phyloP scores from a whole-genome alignment of 176 grass and related monocot species.

The Poa pratensis region DNA sequence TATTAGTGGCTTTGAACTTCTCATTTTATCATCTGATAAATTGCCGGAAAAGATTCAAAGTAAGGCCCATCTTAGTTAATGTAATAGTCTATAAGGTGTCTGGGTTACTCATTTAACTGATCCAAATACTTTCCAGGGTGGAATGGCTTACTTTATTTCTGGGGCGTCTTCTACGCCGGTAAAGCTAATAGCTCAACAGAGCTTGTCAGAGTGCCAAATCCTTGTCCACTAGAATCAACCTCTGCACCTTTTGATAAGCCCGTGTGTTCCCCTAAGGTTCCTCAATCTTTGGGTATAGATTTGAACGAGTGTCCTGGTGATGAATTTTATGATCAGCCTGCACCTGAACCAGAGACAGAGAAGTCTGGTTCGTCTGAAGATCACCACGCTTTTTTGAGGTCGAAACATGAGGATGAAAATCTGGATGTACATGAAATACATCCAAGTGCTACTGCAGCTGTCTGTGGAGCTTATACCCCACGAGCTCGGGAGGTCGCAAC shows the following conservation, averaged over 20 bases:
- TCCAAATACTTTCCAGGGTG: constrained; percentile 71
- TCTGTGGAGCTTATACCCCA: constrained; percentile 20
- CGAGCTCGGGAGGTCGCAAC: constrained; percentile 8
- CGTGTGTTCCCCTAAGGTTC: constrained; percentile 44
- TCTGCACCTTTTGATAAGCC: constrained; percentile 42
- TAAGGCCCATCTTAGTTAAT: constrained; percentile 52
- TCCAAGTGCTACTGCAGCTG: constrained; percentile 33
- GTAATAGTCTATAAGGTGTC: constrained; percentile 24
- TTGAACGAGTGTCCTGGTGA: constrained; percentile 62
- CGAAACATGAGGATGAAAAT: constrained; percentile 37
- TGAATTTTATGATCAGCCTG: constrained; percentile 43
- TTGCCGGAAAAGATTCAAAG: constrained; percentile 77
- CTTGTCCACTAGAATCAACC: constrained; percentile 30
- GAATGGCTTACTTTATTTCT: constrained; percentile 91
- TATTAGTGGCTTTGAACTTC: constrained; percentile 67
- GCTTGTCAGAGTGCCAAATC: constrained; percentile 19
- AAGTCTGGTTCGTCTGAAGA: constrained; percentile 42
- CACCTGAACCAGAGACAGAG: constrained; percentile 40
- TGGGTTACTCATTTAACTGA: constrained; percentile 40
- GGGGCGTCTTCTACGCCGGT: constrained; percentile 74
- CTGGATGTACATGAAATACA: constrained; percentile 36
- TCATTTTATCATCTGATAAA: constrained; percentile 94
- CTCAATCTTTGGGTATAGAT: constrained; percentile 65
- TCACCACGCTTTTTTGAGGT: constrained; percentile 30
- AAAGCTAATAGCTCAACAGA: constrained; percentile 46